Evolutionary conservation across 345 rosid genomes (phyloP).

Genomic region (Lumnitzera littorea): DNA sequence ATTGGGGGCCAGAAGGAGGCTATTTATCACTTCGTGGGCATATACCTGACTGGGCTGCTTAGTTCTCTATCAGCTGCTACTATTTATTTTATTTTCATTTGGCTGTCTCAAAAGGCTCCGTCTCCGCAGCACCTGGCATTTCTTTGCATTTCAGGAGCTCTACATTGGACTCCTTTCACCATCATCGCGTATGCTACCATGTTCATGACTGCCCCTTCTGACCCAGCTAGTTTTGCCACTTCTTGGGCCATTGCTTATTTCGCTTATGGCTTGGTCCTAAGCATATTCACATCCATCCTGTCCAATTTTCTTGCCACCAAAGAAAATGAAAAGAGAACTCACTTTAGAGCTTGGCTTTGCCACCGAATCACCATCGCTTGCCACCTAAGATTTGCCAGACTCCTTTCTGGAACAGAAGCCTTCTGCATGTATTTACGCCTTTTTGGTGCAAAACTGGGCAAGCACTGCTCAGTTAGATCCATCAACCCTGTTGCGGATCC

Average conservation of each 20-base stretch:
- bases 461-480: conserved; percentile 54
- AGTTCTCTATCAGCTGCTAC: conserved; percentile 48
- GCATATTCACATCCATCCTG: conserved; percentile 33
- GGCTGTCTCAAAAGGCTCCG: conserved; percentile 21
- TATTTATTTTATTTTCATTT: conserved; percentile 31
- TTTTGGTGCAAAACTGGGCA: conserved; percentile 47
- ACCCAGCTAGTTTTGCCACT: conserved; percentile 28
- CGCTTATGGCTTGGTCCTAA: conserved; percentile 46
- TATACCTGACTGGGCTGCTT: conserved; percentile 46
- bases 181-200: conserved; percentile 33
- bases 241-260: conserved; percentile 30
- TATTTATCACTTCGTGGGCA: conserved; percentile 38
- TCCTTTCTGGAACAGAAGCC: conserved; percentile 59
- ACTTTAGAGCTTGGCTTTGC: conserved; percentile 32
- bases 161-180: conserved; percentile 57
- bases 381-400: conserved; percentile 56
- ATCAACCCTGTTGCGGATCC: conserved; percentile 57
- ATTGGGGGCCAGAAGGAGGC: conserved; percentile 13
- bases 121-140: conserved; percentile 38
- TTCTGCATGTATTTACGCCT: conserved; percentile 48
- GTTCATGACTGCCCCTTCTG: conserved; percentile 19
- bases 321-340: conserved; percentile 23
- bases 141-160: conserved; percentile 45
- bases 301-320: conserved; percentile 23
- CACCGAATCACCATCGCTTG: conserved; percentile 46